A percentile compares a stretch with the other conserved stretches of the same genome.
phyloP scores from a whole-genome alignment of 23 red algal species.

The Gracilaria gracilis region DNA sequence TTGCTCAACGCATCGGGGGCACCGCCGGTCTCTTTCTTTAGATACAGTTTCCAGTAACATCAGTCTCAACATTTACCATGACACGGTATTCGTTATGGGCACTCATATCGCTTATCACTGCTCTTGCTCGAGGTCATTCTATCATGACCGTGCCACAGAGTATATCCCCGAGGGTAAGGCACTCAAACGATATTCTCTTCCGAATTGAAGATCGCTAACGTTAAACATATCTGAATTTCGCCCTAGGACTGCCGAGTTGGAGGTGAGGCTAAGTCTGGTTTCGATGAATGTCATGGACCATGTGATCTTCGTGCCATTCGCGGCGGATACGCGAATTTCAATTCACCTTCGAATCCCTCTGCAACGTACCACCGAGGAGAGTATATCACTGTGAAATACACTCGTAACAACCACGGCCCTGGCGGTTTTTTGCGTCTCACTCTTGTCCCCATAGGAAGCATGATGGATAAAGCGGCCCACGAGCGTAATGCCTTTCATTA shows the following conservation, averaged over 20 bases:
- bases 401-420: slow-evolving; percentile 74
- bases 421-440: slow-evolving; percentile 68
- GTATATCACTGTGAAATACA: slow-evolving; percentile 46
- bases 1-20: neutral
- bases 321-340: slow-evolving; percentile 55
- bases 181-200: neutral
- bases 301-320: slow-evolving; percentile 48
- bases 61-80: neutral
- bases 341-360: slow-evolving; percentile 33
- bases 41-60: neutral
- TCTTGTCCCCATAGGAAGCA: slow-evolving; percentile 58
- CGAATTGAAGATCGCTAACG: neutral
- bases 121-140: slow-evolving; percentile 35
- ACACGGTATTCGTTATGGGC: neutral
- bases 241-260: slow-evolving; percentile 42
- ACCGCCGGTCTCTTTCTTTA: neutral
- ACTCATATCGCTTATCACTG: neutral
- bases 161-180: slow-evolving; percentile 59
- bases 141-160: slow-evolving; percentile 63
- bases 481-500: slow-evolving; percentile 57
- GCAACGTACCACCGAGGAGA: slow-evolving; percentile 46
- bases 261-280: slow-evolving; percentile 43
- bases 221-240: neutral
- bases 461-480: slow-evolving; percentile 58
- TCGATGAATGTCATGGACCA: slow-evolving; percentile 41